Base-by-base conservation (phyloP, 1,284 basidiomycete species). In the Malassezia pachydermatis region DNA sequence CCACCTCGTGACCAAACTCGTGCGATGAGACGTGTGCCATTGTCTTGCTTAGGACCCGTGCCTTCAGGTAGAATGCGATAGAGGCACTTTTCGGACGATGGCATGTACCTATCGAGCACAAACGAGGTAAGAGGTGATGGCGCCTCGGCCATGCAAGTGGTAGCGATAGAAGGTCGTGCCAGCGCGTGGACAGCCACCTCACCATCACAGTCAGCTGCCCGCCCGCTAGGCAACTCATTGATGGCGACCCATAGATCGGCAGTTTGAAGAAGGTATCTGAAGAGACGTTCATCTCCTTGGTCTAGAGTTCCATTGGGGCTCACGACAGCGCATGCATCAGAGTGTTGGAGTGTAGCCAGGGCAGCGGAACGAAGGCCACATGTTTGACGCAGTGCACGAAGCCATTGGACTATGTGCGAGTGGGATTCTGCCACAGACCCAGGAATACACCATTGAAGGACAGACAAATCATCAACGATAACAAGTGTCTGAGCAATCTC, bases 161-260 rank as follows among this genome's bases (percentile, higher is more conserved):
- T 19, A 4, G 50, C 50, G 9, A 35, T 29, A 2, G 39, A 38
- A 9, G 38, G 36, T 8, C 50, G 50, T 2, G n/a, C 17, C 2
- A 52, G 37, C 6, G 30, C 36, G 33, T 52, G 43, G 1, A 52
- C 44, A 7, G 30, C 35, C 4, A 47, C 4, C 19, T 51, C 50
- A 4, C 50, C 50, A 27, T 52, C 50, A 20, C 50, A 52, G 40
- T 45, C 50, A 6, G 50, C 50, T 16, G 50, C 50, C 8, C 50
- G 50, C 4, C 50, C 50, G 24, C 50, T 52, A 2, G 44, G 23
- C 23, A 52, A 22, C 27, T 52, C 44, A 14, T 47, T 52, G 13
- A 47, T 32, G 8, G 50, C 32, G 19, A 52, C 37, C 50, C 50
- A 52, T 2, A 52, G 13, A 27, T 52, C 50, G 5, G 50, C 50